These are phyloP conservation scores for Chlorella sp. DNA, from an alignment of 139 green algal genomes.

Conservation along the genomic window DNA sequence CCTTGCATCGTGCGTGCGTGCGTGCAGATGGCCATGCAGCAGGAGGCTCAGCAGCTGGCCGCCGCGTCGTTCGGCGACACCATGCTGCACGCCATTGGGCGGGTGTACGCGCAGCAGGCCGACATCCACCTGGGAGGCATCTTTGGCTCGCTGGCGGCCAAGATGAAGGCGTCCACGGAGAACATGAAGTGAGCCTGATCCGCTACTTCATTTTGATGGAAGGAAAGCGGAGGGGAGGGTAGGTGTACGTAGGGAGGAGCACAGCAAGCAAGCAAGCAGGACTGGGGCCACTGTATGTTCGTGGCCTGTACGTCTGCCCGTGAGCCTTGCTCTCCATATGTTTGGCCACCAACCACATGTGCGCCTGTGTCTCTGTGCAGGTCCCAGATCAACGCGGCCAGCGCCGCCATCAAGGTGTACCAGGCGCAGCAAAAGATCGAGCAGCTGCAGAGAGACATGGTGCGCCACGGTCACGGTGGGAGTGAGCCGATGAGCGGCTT, in stretches of 20 bases:
- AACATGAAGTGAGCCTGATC: conserved; percentile 55
- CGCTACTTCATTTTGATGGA: too few species aligned
- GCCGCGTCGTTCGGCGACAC: conserved; percentile 72
- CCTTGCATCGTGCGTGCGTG: too few species aligned
- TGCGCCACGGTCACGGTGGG: background rate
- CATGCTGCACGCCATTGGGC: conserved; percentile 77
- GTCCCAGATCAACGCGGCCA: conserved; percentile 48
- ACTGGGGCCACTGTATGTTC: too few species aligned
- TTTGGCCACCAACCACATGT: too few species aligned
- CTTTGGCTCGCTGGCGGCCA: conserved; percentile 45
- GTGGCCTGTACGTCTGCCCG: too few species aligned
- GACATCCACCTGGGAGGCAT: conserved; percentile 59
- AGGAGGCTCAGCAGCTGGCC: conserved; percentile 55
- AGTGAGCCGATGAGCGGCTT: too few species aligned
- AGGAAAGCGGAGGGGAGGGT: too few species aligned
- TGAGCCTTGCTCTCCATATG: too few species aligned
- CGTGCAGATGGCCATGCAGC: conserved; percentile 47
- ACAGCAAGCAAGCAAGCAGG: too few species aligned
- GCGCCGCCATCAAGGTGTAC: conserved; percentile 63
- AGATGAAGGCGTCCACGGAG: conserved; percentile 39
- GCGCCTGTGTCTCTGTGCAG: too few species aligned
- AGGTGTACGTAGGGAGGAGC: too few species aligned
- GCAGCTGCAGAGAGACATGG: conserved; percentile 31
- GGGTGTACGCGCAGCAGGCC: conserved; percentile 74
- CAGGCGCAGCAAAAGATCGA: conserved; percentile 63